Evolutionary conservation across 768 basidiomycete genomes (phyloP).

Genomic region (Serendipita sp.): DNA sequence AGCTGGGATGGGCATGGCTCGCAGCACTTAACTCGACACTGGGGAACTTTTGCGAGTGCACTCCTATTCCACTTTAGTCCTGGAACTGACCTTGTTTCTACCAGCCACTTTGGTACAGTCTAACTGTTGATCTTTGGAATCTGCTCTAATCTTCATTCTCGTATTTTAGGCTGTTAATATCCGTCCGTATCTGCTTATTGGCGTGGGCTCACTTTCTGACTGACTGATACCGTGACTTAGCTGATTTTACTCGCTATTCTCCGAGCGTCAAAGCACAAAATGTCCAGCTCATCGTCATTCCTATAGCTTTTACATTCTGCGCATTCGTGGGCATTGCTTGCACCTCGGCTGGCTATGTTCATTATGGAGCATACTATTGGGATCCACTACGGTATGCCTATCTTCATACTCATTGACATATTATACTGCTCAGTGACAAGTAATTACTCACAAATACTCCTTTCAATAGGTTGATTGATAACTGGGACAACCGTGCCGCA

Average conservation of each 20-base stretch:
- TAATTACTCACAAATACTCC: background rate
- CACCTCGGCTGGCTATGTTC: slow-evolving; percentile 51
- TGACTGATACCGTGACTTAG: background rate
- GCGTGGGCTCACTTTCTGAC: background rate
- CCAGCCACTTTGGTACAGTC: background rate
- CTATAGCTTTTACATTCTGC: slow-evolving; percentile 56
- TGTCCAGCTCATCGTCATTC: slow-evolving; percentile 60
- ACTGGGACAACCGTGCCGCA: slow-evolving; percentile 73
- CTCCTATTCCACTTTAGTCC: background rate
- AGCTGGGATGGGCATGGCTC: slow-evolving; percentile 65
- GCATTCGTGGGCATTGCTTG: slow-evolving; percentile 72
- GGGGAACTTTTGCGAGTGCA: slow-evolving; percentile 36
- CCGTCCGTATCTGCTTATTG: slow-evolving; percentile 13
- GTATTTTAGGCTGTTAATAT: slow-evolving; percentile 34
- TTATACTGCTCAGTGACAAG: background rate
- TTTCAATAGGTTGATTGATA: slow-evolving; percentile 41
- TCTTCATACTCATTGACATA: background rate
- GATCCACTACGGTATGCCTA: slow-evolving; percentile 37
- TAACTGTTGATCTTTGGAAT: background rate
- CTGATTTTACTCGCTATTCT: slow-evolving; percentile 82
- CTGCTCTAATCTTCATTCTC: background rate
- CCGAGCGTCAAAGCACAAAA: slow-evolving; percentile 36
- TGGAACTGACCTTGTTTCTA: slow-evolving; percentile 14
- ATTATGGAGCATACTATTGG: slow-evolving; percentile 46
- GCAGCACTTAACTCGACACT: slow-evolving; percentile 59